Evolutionary conservation across 2,329 filamentous ascomycete genomes (phyloP).

Genomic region (Grosmannia huntii): DNA sequence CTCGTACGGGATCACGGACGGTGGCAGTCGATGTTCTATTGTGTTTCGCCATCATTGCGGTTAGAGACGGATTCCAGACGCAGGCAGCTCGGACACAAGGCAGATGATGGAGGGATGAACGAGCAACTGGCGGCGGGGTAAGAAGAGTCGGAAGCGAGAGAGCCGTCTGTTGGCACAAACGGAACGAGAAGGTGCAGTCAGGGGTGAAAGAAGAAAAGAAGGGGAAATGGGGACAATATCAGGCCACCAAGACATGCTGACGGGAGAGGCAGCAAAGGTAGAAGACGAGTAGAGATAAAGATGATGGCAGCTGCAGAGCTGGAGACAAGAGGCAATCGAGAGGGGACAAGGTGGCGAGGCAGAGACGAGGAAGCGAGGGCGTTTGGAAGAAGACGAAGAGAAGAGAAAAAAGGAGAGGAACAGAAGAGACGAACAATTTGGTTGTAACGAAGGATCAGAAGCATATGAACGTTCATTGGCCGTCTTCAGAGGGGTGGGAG

Average conservation of each 20-base stretch:
- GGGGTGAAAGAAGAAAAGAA: conserved; percentile 10
- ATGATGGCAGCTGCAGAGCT: background rate
- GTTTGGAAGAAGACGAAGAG: conserved; percentile 1
- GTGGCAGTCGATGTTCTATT: background rate
- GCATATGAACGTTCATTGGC: background rate
- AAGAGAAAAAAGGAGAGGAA: conserved; percentile 8
- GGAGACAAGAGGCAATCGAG: background rate
- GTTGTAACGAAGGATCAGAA: background rate
- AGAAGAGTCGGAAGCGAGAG: background rate
- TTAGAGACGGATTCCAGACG: conserved; percentile 1
- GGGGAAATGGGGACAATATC: background rate
- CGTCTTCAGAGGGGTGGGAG: background rate
- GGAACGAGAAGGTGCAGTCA: background rate
- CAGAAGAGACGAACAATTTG: conserved; percentile 11
- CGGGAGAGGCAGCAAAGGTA: background rate
- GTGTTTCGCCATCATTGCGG: background rate
- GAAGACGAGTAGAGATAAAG: background rate
- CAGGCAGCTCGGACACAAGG: background rate
- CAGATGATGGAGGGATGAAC: background rate
- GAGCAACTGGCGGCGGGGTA: background rate
- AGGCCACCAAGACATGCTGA: background rate
- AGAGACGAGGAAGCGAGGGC: conserved; percentile 1
- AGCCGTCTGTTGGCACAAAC: background rate
- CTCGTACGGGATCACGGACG: background rate
- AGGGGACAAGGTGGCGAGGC: background rate